A percentile compares a stretch with the other conserved stretches of the same genome.
Conservation (phyloP, 1,284 basidiomycete genomes). For the Volvariella volvacea region DNA sequence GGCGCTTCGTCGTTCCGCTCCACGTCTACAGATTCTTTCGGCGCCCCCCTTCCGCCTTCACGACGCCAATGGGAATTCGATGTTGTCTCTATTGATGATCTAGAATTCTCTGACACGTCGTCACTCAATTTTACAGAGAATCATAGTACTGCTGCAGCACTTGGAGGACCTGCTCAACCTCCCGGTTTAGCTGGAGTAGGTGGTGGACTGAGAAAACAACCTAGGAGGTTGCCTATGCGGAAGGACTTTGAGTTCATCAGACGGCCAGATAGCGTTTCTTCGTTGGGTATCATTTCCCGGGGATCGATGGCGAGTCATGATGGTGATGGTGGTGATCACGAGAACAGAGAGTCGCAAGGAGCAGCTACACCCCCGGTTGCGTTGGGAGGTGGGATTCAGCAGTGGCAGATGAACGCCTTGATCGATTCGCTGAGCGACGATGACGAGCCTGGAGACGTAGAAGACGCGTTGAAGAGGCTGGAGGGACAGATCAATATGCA, state of each 20-base stretch:
- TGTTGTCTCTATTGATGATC: conserved; percentile 66
- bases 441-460: conserved; percentile 70
- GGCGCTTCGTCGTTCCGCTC: conserved; percentile 31
- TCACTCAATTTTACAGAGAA: conserved; percentile 30
- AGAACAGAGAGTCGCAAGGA: conserved; percentile 15
- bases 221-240: conserved; percentile 57
- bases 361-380: conserved; percentile 30
- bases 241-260: conserved; percentile 74
- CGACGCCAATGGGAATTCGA: conserved; percentile 48
- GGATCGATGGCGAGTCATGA: conserved; percentile 39
- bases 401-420: conserved; percentile 77
- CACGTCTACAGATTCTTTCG: conserved; percentile 54
- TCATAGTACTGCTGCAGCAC: conserved; percentile 19
- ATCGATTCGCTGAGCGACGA: conserved; percentile 72
- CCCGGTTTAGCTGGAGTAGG: conserved; percentile 36
- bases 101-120: conserved; percentile 68
- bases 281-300: conserved; percentile 62
- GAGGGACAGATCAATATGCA: conserved; percentile 79
- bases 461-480: conserved; percentile 69
- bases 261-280: conserved; percentile 67
- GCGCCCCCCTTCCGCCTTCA: conserved; percentile 25
- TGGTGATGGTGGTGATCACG: background rate
- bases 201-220: conserved; percentile 28
- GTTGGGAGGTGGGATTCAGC: conserved; percentile 54
- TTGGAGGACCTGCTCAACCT: conserved; percentile 25